Evolutionary conservation across 257 asterid genomes (phyloP).

Genomic region (Nicotiana knightiana): DNA sequence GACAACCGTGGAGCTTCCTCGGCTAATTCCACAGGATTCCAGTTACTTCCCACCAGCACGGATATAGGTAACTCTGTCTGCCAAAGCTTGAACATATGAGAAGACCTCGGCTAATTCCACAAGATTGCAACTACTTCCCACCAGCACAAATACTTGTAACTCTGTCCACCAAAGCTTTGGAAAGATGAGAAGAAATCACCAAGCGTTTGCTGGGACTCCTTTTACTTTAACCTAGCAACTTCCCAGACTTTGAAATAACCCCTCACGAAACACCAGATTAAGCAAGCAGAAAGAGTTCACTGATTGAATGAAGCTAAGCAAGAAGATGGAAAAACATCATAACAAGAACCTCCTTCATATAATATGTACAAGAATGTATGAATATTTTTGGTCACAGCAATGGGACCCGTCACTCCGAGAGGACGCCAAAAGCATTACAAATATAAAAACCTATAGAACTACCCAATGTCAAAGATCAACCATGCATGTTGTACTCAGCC

Average conservation of each 20-base stretch:
- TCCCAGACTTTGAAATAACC: neutral
- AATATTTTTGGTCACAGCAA: neutral
- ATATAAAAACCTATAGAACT: neutral
- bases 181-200: no score
- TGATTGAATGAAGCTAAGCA: neutral
- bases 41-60: no score
- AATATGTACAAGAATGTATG: neutral
- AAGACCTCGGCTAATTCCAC: no score
- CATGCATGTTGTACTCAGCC: neutral
- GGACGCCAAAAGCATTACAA: conserved; percentile 13
- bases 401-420: conserved; percentile 14
- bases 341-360: neutral
- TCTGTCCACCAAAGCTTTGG: no score
- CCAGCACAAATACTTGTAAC: no score
- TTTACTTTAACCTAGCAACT: neutral
- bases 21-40: no score
- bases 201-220: neutral
- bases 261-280: neutral
- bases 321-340: neutral
- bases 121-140: no score
- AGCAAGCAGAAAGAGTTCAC: conserved; percentile 1
- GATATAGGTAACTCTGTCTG: no score
- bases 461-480: conserved; percentile 2
- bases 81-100: no score
- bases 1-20: no score